Evolutionary conservation across 306 rosid genomes (phyloP), one percentile per base, ranked within the genome.

Genomic region (Acacia acuminata): DNA sequence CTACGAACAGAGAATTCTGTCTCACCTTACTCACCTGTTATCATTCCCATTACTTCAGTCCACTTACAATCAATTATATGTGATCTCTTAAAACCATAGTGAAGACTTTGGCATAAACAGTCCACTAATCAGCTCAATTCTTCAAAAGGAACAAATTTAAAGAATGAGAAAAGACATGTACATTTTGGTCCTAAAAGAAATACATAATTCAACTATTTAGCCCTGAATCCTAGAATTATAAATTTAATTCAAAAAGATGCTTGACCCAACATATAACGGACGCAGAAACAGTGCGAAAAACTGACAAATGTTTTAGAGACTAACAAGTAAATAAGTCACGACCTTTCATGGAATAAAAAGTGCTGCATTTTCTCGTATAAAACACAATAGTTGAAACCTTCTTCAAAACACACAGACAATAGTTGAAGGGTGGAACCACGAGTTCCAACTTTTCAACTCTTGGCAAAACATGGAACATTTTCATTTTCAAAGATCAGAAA

Each of bases 11-110:
- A 76, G 25, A 66, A 79, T 82, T 75, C 15, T 10, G 74, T 69
- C 83, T 85, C 67, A 22, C 79, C 87, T 80, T 79, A 87, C 51
- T 81, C 78, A 80, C 93, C 94, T 85, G 87, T 77, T 69, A 77
- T 69, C 79, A 55, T 65, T 76, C 79, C 43, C 67, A 80, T 44
- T 42, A 82, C 45, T 34, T 51, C 66, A 67, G 79, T 63, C 71
- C 67, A 76, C 80, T 75, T 75, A 71, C 71, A 25, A 27, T 13
- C 75, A 82, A 64, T 50, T 76, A 42, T 69, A 56, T 73, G 64
- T 63, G 27, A 43, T 56, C 74, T 65, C 58, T 64, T 64, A 25
- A n/a, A 42, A 60, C 53, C 12, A 24, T 7, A 64, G 48, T 42
- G 66, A 38, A 34, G 51, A 77, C 73, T 73, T 47, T 5, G 2